These are phyloP conservation scores for Scytalidium lignicola DNA, from an alignment of 2,329 filamentous ascomycete genomes.

Conservation along the genomic window DNA sequence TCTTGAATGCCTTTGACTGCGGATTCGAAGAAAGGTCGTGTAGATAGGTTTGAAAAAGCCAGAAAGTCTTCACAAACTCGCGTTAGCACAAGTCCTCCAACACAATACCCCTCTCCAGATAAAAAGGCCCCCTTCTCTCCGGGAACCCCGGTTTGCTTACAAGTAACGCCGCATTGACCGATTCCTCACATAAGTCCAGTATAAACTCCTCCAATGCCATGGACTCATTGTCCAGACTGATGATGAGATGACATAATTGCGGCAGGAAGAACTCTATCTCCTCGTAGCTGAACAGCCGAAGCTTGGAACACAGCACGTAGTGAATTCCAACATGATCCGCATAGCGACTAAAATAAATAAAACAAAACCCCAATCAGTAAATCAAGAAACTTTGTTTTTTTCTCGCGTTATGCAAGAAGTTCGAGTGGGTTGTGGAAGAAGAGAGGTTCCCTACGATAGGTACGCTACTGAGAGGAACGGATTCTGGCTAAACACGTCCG, in stretches of 20 bases:
- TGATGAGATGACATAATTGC: constrained; percentile 80
- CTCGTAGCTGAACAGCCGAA: constrained; percentile 84
- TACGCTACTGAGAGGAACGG: constrained; percentile 85
- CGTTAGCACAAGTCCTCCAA: neutral
- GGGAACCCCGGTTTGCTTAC: constrained; percentile 37
- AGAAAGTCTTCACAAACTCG: constrained; percentile 63
- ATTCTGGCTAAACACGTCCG: constrained; percentile 89
- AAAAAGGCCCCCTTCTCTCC: neutral
- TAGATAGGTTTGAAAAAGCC: constrained; percentile 84
- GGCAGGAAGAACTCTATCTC: constrained; percentile 91
- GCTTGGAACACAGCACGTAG: constrained; percentile 82
- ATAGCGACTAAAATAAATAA: constrained; percentile 58
- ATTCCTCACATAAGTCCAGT: constrained; percentile 80
- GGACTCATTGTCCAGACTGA: constrained; percentile 85
- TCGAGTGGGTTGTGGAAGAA: too few species aligned
- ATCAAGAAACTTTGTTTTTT: too few species aligned
- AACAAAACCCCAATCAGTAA: neutral
- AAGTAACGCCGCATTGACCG: constrained; percentile 75
- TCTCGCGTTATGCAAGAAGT: too few species aligned
- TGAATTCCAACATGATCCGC: constrained; percentile 87
- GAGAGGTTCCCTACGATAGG: constrained; percentile 61
- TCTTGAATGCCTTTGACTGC: constrained; percentile 73
- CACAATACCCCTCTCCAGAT: too few species aligned
- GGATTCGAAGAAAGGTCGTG: constrained; percentile 73
- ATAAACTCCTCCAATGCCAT: constrained; percentile 88